Evolutionary conservation across 176 grass and related monocot genomes (phyloP), one percentile per base, ranked within the genome.

Genomic region (Themeda triandra): DNA sequence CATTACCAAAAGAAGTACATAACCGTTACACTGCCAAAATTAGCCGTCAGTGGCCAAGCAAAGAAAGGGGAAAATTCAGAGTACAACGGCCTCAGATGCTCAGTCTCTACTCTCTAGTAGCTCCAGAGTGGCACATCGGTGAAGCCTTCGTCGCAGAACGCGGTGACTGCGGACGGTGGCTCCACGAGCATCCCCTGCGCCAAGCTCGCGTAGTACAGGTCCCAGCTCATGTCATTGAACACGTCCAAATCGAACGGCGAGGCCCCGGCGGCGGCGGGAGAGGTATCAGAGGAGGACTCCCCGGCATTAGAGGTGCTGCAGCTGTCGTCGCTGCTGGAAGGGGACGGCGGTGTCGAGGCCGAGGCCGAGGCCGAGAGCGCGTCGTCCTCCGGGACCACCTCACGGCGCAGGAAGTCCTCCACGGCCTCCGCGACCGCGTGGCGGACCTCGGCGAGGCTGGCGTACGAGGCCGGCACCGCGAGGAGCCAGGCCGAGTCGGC

Each of bases 181-280:
- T 67, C 81, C 80, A 83, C 5, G 44, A 94, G 83, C 90, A 97
- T 77, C 15, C 56, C 92, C 88, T 94, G 82, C 14, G 88, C 85
- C 76, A 94, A 59, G 83, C 89, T 90, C 69, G 91, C 81, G 74
- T 94, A 97, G 85, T 97, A 94, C 56, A 89, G 25, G 72, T 83
- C 86, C 88, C 73, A 90, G 60, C 82, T 79, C 92, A 90, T 88
- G 69, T 90, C 89, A 6, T 58, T 36, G 12, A 94, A 31, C 21
- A 86, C 62, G 24, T 75, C 81, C 8, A 85, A 3, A 15, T 90
- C 82, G 49, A 80, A 78, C 78, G 75, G 15, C 56, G 75, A 53
- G 36, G 12, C 62, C 30, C 17, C 29, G 31, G 31, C 0, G 46
- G 41, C 3, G 35, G 41, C 5, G n/a, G 36, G 24, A 44, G 53